These are phyloP conservation scores for Microthlaspi erraticum DNA, from an alignment of 345 rosid species.

Conservation along the genomic window DNA sequence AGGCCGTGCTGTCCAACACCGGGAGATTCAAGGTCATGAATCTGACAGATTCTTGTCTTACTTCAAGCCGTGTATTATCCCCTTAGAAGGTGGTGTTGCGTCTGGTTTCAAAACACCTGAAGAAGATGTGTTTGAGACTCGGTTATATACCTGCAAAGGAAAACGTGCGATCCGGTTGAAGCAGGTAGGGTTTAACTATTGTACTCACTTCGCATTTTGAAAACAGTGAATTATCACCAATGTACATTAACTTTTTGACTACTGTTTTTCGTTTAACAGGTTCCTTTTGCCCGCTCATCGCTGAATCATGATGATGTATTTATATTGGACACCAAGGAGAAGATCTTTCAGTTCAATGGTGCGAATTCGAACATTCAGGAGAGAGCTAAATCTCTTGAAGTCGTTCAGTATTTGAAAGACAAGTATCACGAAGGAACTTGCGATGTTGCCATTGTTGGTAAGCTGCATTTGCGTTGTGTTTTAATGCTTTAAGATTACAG, in stretches of 20 bases:
- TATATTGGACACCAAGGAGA: slow-evolving; percentile 79
- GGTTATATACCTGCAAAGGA: slow-evolving; percentile 87
- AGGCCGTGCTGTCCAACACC: slow-evolving; percentile 98
- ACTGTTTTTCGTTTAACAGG: slow-evolving; percentile 51
- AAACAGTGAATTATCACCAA: slow-evolving; percentile 5
- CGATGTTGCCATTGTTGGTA: slow-evolving; percentile 87
- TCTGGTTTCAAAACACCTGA: slow-evolving; percentile 89
- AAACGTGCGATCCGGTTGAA: slow-evolving; percentile 88
- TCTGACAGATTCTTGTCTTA: slow-evolving; percentile 96
- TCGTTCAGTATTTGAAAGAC: slow-evolving; percentile 88
- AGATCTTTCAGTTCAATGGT: slow-evolving; percentile 98
- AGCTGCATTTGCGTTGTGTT: slow-evolving; percentile 37
- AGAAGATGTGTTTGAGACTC: slow-evolving; percentile 86
- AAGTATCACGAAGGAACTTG: slow-evolving; percentile 81
- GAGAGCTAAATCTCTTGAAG: slow-evolving; percentile 98
- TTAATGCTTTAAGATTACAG: slow-evolving; percentile 3
- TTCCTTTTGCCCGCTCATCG: slow-evolving; percentile 91
- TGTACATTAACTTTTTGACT: slow-evolving; percentile 25
- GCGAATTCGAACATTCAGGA: slow-evolving; percentile 97
- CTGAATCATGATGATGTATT: slow-evolving; percentile 98
- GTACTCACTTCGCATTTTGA: slow-evolving; percentile 18
- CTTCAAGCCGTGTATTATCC: slow-evolving; percentile 96
- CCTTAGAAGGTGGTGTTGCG: slow-evolving; percentile 96
- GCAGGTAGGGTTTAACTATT: slow-evolving; percentile 73
- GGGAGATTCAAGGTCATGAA: slow-evolving; percentile 98